These are phyloP conservation scores for Bisporella sp. DNA, from an alignment of 2,329 filamentous ascomycete genomes.

Conservation along the genomic window DNA sequence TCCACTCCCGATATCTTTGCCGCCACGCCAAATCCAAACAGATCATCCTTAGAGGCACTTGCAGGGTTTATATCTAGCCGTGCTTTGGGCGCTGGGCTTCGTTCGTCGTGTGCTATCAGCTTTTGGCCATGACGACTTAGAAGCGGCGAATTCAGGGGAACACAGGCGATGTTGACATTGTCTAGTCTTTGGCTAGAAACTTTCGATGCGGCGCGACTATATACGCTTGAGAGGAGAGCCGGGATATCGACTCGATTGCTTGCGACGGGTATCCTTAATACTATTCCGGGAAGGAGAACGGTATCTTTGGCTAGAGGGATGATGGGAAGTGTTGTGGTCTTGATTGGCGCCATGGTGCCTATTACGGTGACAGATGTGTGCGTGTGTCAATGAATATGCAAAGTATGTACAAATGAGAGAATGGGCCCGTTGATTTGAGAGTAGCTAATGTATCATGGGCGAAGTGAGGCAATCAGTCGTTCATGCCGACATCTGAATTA, in stretches of 20 bases:
- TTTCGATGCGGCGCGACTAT: conserved; percentile 66
- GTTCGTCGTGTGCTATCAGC: conserved; percentile 59
- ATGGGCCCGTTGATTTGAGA: too few species aligned
- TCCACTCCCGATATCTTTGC: conserved; percentile 75
- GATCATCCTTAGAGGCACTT: conserved; percentile 58
- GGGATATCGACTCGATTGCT: conserved; percentile 79
- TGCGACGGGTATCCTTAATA: conserved; percentile 76
- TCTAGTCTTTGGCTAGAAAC: conserved; percentile 57
- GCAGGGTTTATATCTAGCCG: conserved; percentile 45
- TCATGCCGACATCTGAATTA: too few species aligned
- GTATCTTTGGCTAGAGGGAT: conserved; percentile 75
- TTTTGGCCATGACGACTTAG: conserved; percentile 69
- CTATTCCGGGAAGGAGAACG: conserved; percentile 79
- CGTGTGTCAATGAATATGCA: too few species aligned
- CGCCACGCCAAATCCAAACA: conserved; percentile 78
- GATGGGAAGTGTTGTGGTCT: conserved; percentile 51
- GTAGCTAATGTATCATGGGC: too few species aligned
- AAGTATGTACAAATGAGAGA: too few species aligned
- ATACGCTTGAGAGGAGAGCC: conserved; percentile 77
- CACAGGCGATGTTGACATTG: conserved; percentile 74
- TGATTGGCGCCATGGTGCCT: conserved; percentile 16
- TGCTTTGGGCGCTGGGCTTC: conserved; percentile 26
- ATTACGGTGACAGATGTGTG: too few species aligned
- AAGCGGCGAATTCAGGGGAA: conserved; percentile 73
- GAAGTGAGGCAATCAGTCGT: too few species aligned